phyloP scores from a whole-genome alignment of 192 early-diverging fungal species.

The Entomortierella lignicola region DNA sequence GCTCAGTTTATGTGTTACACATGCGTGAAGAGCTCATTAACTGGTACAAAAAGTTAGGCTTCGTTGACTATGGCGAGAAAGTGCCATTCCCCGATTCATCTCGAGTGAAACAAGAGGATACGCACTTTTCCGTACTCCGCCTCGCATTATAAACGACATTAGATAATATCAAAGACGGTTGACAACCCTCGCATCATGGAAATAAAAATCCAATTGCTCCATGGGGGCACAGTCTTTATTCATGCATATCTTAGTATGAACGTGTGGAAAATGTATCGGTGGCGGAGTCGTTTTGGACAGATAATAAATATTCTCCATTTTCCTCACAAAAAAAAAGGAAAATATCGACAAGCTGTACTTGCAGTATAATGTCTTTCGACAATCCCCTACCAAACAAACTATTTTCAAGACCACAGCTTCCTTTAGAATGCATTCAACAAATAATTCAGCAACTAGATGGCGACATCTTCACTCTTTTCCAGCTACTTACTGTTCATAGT shows the following conservation, averaged over 20 bases:
- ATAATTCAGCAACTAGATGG: conserved; percentile 22
- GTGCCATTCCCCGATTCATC: conserved; percentile 55
- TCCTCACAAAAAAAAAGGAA: neutral
- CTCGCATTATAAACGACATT: conserved; percentile 14
- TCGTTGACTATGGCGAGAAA: conserved; percentile 57
- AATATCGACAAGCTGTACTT: too few relatives aligned
- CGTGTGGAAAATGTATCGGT: neutral
- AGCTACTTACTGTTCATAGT: conserved; percentile 18
- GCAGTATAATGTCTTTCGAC: too few relatives aligned
- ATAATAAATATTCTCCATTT: neutral
- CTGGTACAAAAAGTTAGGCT: conserved; percentile 63
- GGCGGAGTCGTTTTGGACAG: neutral
- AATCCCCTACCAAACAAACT: neutral
- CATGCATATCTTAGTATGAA: too few relatives aligned
- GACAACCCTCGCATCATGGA: too few relatives aligned
- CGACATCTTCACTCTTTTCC: conserved; percentile 27
- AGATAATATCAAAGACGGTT: too few relatives aligned
- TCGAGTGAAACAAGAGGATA: conserved; percentile 41
- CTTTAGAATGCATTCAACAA: conserved; percentile 20
- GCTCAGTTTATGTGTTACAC: conserved; percentile 54
- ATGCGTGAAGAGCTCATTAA: conserved; percentile 55
- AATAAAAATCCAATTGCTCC: too few relatives aligned
- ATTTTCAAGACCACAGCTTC: neutral
- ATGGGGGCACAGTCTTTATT: neutral
- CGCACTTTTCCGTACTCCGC: conserved; percentile 55